These are phyloP conservation scores for Hortaea sp. DNA, from an alignment of 2,329 filamentous ascomycete species.

Conservation along the genomic window DNA sequence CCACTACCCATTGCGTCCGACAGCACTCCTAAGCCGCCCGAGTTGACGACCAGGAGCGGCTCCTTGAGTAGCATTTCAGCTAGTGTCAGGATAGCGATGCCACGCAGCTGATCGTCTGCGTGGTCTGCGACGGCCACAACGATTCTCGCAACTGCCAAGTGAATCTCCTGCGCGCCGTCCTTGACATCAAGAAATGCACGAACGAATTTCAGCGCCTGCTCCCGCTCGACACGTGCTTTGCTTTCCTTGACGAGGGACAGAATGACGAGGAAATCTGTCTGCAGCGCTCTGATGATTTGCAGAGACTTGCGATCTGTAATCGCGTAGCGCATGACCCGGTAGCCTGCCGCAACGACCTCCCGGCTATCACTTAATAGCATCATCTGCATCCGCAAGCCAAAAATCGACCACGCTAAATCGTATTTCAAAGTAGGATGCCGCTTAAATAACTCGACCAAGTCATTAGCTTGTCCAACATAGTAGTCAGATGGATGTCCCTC, in stretches of 20 bases:
- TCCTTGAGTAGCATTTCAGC: constrained; percentile 85
- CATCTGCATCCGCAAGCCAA: constrained; percentile 84
- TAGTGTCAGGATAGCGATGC: constrained; percentile 86
- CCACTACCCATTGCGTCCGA: constrained; percentile 88
- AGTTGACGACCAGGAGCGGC: constrained; percentile 67
- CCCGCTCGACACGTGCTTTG: constrained; percentile 92
- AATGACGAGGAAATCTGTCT: constrained; percentile 88
- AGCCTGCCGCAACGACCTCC: constrained; percentile 90
- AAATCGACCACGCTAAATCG: constrained; percentile 90
- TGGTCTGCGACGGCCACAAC: constrained; percentile 86
- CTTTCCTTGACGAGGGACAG: constrained; percentile 88
- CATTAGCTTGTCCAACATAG: constrained; percentile 88
- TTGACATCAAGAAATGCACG: constrained; percentile 93
- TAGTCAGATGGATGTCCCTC: constrained; percentile 86
- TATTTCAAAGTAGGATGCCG: constrained; percentile 89
- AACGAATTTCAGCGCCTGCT: constrained; percentile 94
- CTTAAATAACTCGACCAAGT: constrained; percentile 91
- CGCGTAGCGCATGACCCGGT: constrained; percentile 84
- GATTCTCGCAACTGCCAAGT: constrained; percentile 75
- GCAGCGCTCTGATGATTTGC: constrained; percentile 73
- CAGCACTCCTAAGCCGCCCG: constrained; percentile 76
- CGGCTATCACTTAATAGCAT: constrained; percentile 94
- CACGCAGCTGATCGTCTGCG: constrained; percentile 70
- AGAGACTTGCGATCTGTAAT: constrained; percentile 87
- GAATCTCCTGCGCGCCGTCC: constrained; percentile 78